Evolutionary conservation across 768 basidiomycete genomes (phyloP), one percentile per base, ranked within the genome.

Genomic region (Russula virescens): DNA sequence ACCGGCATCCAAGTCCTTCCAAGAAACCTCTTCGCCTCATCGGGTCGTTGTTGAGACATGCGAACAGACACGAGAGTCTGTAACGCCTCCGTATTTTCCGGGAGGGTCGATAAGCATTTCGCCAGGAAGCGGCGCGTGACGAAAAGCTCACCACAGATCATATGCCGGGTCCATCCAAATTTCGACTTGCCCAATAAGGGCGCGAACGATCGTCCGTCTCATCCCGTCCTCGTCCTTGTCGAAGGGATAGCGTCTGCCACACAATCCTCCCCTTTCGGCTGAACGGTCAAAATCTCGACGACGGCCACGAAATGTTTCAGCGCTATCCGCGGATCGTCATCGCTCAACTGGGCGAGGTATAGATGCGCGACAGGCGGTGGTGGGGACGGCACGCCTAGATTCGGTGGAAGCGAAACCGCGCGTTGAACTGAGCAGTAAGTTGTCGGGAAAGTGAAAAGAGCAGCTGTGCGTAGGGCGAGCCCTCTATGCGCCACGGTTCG

Each of bases 141-240:
- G 48, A 9, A 43, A 35, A 38, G 71, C 84, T 55, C 69, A 88
- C 94, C 94, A 95, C 53, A 96, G 77, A 78, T 95, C 92, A 67
- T 88, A 87, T 2, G 81, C 80, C 34, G 89, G 89, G 69, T 94
- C 90, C 93, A 97, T 96, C 94, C 94, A 97, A 18, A 95, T 89
- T 71, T 96, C 94, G 28, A 95, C 88, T 81, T 94, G 94, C 9
- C 88, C 89, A 31, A 94, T 80, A 23, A 94, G 80, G 9, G 91
- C 91, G 45, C 88, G 80, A 13, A 94, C 86, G 60, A 88, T 85
- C 69, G 84, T 90, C 35, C 74, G 80, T 69, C 78, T 85, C 52
- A 85, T 72, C 67, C 90, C 87, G 2, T 77, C 71, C 61, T 88
- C 85, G 65, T 83, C 83, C 52, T 63, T 70, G 70, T 70, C 55